A percentile compares a stretch with the other conserved stretches of the same genome.
Conservation (phyloP, 305 asterid species). For the Fraxinus latifolia region DNA sequence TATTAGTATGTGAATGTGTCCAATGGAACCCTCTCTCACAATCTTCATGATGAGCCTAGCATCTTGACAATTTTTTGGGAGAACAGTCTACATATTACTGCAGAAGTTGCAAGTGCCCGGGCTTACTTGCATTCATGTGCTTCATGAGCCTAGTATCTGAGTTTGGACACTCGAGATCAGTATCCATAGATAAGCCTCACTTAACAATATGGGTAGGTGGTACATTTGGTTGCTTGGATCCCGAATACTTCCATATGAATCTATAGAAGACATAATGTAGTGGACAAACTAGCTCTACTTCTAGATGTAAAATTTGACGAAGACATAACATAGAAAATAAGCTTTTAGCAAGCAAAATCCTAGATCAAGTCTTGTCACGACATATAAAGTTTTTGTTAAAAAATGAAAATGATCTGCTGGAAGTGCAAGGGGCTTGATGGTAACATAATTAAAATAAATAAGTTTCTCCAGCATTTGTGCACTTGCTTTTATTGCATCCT, state of each 20-base stretch:
- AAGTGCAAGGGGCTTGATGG: too few species aligned
- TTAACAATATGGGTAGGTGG: constrained; percentile 23
- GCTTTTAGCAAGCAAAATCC: too few species aligned
- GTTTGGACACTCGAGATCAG: constrained; percentile 20
- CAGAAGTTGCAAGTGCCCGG: constrained; percentile 21
- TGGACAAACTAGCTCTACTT: not conserved
- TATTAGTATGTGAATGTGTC: constrained; percentile 19
- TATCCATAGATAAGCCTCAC: constrained; percentile 18
- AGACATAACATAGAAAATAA: too few species aligned
- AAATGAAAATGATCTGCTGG: too few species aligned
- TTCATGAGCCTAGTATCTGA: constrained; percentile 15
- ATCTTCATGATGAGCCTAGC: constrained; percentile 1
- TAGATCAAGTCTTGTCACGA: too few species aligned
- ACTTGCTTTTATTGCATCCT: too few species aligned
- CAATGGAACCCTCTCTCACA: constrained; percentile 13
- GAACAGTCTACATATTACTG: constrained; percentile 13
- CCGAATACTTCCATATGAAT: constrained; percentile 7
- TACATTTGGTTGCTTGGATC: constrained; percentile 25
- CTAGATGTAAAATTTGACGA: too few species aligned
- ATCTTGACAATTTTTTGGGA: not conserved
- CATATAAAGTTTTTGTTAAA: too few species aligned
- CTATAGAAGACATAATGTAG: not conserved
- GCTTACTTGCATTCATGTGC: constrained; percentile 19
- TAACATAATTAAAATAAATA: too few species aligned
- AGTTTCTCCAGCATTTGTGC: too few species aligned